Evolutionary conservation across 2,329 filamentous ascomycete species (phyloP).

Genomic region (Monosporascus ibericus): DNA sequence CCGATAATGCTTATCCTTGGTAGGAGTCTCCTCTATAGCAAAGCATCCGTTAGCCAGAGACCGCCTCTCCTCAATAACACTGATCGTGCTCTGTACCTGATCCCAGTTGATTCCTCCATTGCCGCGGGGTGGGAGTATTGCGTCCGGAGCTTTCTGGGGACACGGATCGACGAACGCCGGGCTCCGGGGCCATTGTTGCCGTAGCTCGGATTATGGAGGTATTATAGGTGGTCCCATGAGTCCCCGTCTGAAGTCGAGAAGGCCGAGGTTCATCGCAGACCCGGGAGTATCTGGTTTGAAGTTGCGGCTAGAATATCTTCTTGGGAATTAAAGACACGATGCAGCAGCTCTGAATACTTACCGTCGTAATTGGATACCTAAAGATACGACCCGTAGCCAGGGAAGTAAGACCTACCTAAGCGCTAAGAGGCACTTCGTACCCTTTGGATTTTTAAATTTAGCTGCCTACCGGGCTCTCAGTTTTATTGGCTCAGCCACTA

Average conservation of each 20-base stretch:
- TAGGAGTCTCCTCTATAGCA: constrained; percentile 44
- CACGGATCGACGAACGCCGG: constrained; percentile 49
- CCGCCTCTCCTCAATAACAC: neutral
- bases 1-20: constrained; percentile 66
- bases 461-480: neutral
- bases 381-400: neutral
- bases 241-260: constrained; percentile 9
- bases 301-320: neutral
- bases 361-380: neutral
- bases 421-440: neutral
- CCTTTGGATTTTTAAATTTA: neutral
- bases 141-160: constrained; percentile 83
- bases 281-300: neutral
- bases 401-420: neutral
- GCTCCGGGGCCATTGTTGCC: constrained; percentile 58
- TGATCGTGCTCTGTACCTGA: constrained; percentile 53
- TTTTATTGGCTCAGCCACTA: neutral
- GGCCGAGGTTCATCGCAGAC: neutral
- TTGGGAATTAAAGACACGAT: neutral
- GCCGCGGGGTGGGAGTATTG: constrained; percentile 66
- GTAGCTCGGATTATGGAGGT: constrained; percentile 20
- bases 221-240: constrained; percentile 18
- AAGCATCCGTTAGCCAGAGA: neutral
- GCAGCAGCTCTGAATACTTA: neutral
- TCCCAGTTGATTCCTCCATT: constrained; percentile 71